Evolutionary conservation across 2,329 filamentous ascomycete genomes (phyloP), one percentile per base, ranked within the genome.

Genomic region (Knufia fluminis): DNA sequence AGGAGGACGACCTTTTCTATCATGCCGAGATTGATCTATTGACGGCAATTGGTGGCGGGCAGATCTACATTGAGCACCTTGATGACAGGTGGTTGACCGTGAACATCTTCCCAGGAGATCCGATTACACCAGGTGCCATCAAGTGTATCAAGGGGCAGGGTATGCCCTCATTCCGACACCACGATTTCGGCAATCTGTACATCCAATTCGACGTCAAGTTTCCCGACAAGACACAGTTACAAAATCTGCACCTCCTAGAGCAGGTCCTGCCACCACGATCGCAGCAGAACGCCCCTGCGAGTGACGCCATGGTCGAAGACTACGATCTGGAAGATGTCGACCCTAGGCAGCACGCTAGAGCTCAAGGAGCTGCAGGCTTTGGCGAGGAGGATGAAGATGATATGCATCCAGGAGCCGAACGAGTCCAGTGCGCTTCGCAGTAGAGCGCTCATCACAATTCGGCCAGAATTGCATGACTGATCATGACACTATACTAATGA

Each of bases 181-280:
- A 98, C 75, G 86, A 97, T 70, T 82, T 79, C 64, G 92, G 92
- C 63, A 96, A 98, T 72, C 76, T 98, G 61, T 98, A 92, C 75
- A 89, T 98, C 64, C 88, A 94, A 66, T 98, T 98, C 73, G 83
- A 86, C 63, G 89, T 98, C 71, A 95, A 94, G 72, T 97, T 98
- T 78, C 92, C 92, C 43, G 83, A 86, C 63, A 84, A 82, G 72
- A 75, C 79, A 64, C 38, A 41, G 10, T 73, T 81, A 14, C 75
- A 80, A 51, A 83, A 86, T 54, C 85, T 94, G 60, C 80, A 86
- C 50, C 75, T 83, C 10, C 82, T 98, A 33, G 89, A 92, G 64
- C 78, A 82, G 60, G 82, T 95, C 49, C 79, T 98, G n/a, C 91
- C 91, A 1, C 71, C 85, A 1, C 83, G 81, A 51, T 67, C 78